Base-by-base conservation (phyloP, 2,329 filamentous ascomycete genomes). In the Claviceps humidiphila region DNA sequence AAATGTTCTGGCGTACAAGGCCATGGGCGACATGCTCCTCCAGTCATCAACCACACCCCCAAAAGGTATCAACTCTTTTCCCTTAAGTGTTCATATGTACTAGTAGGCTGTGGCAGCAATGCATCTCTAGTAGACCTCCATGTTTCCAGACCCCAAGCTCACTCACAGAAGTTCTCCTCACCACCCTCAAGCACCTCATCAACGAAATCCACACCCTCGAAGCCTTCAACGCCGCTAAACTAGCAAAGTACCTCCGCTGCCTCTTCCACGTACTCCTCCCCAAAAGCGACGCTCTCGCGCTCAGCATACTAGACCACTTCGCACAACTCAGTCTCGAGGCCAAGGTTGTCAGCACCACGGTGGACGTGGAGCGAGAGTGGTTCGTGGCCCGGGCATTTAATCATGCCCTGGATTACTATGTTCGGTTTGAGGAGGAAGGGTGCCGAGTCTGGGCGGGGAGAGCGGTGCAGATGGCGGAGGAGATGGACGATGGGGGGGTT, bases 211-310 rank as follows among this genome's bases (percentile, higher is more conserved):
- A 80, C 66, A 71, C 66, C 1, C 65, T 81, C 1, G 74, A 81
- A 17, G 60, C 66, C 0, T 80, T 82, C 45, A 75, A 84, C 55
- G 71, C 73, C 4, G 62, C 64, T 1, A 82, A 80, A 58, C 71
- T 94, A 1, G 78, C 85, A 7, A 85, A 84, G 59, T 95, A 93
- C 71, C 77, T 91, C 46, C 80, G 87, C 1, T 89, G 86, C 59
- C 72, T 93, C 2, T 86, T 91, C 57, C 84, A 86, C 55, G 72
- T 81, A 1, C 76, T 84, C 0, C 67, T 89, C 0, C 70, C 76
- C 1, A 69, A 76, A 4, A 75, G 82, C 47, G 74, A 80, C 20
- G 64, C 65, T 0, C 66, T 81, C 16, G 77, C 80, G 9, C 69
- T 84, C 49, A 71, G 75, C 46, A 72, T 89, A 4, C 68, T 89